Evolutionary conservation across 73 alveolate genomes (phyloP), one percentile per base, ranked within the genome.

Genomic region (Blepharisma stoltei): DNA sequence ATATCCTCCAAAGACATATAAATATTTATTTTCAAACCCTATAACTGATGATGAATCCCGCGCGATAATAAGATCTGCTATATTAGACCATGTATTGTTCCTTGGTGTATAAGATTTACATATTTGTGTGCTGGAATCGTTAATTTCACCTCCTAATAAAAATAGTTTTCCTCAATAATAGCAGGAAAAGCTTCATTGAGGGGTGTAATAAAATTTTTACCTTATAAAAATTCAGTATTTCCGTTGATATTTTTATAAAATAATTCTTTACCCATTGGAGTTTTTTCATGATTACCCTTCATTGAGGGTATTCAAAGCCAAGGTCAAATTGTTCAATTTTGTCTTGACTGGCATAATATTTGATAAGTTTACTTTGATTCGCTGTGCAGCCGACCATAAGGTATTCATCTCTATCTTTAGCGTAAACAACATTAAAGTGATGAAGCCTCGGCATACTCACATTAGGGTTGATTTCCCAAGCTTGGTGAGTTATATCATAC

Each of bases 61-160:
- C n/a, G 66, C 27, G 2, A 52, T 52, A 11, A 52, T 20, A 11
- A 52, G 23, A 52, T 20, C 23, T 20, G 27, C 66, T 52, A 52
- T 20, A 52, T 11, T 11, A 20, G n/a, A 20, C 66, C 66, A 52
- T 11, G 66, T 52, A 14, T 14, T 14, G 4, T 11, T 52, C 66
- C 23, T 52, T 20, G 66, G 66, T 11, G 3, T 14, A 20, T 52
- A 52, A 11, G 27, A 0, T 52, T 20, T 52, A 4, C 66, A 52
- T 14, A 52, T 20, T 52, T 11, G 23, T 14, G 66, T 14, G 23
- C 66, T 52, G n/a, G 66, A 52, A 20, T 52, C 66, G 23, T 52
- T 52, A 52, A 52, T 11, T 52, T 52, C 66, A 52, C 66, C 66
- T 52, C 66, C 66, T 14, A 52, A 14, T 52, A 52, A 52, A 52